Evolutionary conservation across 495 filamentous ascomycete genomes (phyloP), one percentile per base, ranked within the genome.

Genomic region (Xylaria scruposa): DNA sequence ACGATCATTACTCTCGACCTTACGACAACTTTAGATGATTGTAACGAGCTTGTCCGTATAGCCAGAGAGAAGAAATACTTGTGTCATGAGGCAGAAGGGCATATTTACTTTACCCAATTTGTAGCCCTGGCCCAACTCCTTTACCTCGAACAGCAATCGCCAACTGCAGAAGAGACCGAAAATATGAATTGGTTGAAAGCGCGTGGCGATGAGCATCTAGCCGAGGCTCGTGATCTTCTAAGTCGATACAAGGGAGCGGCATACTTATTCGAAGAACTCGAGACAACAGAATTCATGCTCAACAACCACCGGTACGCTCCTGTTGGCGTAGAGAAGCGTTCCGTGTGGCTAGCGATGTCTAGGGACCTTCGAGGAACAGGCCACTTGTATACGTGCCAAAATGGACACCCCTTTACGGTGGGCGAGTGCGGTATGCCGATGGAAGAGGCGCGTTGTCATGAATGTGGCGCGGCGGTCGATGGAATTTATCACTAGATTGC

Each of bases 361-460:
- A 24, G 38, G n/a, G 60, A 44, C 21, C 13, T 82, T 75, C 70
- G 42, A 3, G 83, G 85, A 4, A 90, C 84, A 6, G 89, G 90
- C 0, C 89, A 92, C 76, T 93, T 89, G 91, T 93, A 92, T 79
- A 83, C 83, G 12, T 93, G 90, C 71, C 76, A 67, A 46, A 93
- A 93, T 79, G 86, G 87, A 0, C 89, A 93, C 79, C 89, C 91
- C 29, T 94, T 94, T 74, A 91, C 91, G 0, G 81, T 93, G 40
- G 91, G 91, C 1, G 88, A 94, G 71, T 94, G 92, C 78, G 92
- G 91, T 8, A 88, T 88, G 82, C 88, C 92, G 0, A 90, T 91
- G 85, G 69, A 93, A 78, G 62, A 72, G 64, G 82, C 90, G 2
- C 70, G 73, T 38, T 95, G 92, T 70, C 91, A 92, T 4, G 85